These are phyloP conservation scores for Pyrenochaeta sp. DNA, from an alignment of 2,329 filamentous ascomycete genomes.

Conservation along the genomic window DNA sequence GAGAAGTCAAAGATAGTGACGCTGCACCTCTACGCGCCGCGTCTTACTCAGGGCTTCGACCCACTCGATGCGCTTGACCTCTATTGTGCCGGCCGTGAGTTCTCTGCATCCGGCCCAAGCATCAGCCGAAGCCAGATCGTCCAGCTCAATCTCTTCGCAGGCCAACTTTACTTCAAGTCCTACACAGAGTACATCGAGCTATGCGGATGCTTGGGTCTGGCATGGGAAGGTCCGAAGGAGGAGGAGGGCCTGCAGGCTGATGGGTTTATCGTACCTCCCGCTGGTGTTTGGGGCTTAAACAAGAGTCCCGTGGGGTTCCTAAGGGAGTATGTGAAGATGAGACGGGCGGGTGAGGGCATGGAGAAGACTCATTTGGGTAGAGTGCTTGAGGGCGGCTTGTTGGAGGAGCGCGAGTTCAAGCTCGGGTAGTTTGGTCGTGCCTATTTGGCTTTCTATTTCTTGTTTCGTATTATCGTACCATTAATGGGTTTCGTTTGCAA, in stretches of 20 bases:
- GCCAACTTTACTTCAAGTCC: constrained; percentile 68
- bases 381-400: constrained; percentile 41
- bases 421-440: too few relatives aligned
- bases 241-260: constrained; percentile 34
- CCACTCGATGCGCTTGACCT: constrained; percentile 56
- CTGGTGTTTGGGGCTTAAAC: constrained; percentile 38
- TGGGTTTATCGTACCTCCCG: constrained; percentile 39
- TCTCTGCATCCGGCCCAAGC: not conserved
- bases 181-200: constrained; percentile 61
- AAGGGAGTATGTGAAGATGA: constrained; percentile 25
- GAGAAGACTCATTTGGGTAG: constrained; percentile 53
- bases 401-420: too few relatives aligned
- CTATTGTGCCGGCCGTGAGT: constrained; percentile 42
- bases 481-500: too few relatives aligned
- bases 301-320: constrained; percentile 52
- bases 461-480: too few relatives aligned
- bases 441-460: too few relatives aligned
- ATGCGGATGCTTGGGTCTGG: constrained; percentile 61
- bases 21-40: constrained; percentile 62
- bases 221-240: constrained; percentile 28
- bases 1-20: constrained; percentile 38
- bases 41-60: too few relatives aligned
- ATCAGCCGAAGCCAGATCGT: constrained; percentile 27
- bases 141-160: constrained; percentile 64
- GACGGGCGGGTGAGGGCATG: constrained; percentile 44